Conservation (phyloP, 2,329 filamentous ascomycete genomes). For the Microthyrium microscopicum region DNA sequence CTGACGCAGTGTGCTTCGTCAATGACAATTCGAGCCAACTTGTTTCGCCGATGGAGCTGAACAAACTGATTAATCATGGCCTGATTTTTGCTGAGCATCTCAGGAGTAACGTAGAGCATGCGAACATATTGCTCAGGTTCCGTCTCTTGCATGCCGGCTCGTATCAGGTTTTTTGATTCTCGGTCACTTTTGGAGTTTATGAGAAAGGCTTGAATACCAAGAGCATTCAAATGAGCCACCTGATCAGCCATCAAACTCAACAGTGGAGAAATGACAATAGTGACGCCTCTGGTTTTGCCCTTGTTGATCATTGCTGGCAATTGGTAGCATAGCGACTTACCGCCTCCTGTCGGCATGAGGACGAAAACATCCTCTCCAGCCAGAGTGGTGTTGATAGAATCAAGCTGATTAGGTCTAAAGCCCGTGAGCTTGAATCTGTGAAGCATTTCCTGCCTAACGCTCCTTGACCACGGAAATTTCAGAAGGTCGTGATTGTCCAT, state of each 20-base stretch:
- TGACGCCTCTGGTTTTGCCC: slow-evolving; percentile 72
- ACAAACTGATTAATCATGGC: slow-evolving; percentile 49
- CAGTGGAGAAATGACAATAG: slow-evolving; percentile 85
- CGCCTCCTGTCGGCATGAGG: slow-evolving; percentile 93
- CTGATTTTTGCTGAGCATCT: slow-evolving; percentile 80
- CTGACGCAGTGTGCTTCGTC: slow-evolving; percentile 99
- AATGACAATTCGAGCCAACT: slow-evolving; percentile 81
- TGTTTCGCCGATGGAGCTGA: slow-evolving; percentile 49
- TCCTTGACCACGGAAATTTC: slow-evolving; percentile 65
- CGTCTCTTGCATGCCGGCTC: slow-evolving; percentile 43
- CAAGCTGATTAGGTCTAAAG: slow-evolving; percentile 80
- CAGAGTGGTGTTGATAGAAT: slow-evolving; percentile 89
- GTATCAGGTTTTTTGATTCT: slow-evolving; percentile 47
- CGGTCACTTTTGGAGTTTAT: slow-evolving; percentile 61
- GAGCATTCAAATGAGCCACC: slow-evolving; percentile 59
- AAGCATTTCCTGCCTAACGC: slow-evolving; percentile 66
- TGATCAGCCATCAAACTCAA: slow-evolving; percentile 97
- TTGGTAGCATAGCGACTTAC: slow-evolving; percentile 94
- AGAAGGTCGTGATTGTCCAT: slow-evolving; percentile 22
- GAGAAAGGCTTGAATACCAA: slow-evolving; percentile 63
- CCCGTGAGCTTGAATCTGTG: slow-evolving; percentile 70
- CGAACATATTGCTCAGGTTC: slow-evolving; percentile 64
- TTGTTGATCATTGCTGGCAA: slow-evolving; percentile 69
- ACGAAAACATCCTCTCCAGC: slow-evolving; percentile 81
- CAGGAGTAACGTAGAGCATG: slow-evolving; percentile 86